These are phyloP conservation scores for Eleusine coracana DNA, from an alignment of 176 grass and related monocot genomes.

Conservation along the genomic window DNA sequence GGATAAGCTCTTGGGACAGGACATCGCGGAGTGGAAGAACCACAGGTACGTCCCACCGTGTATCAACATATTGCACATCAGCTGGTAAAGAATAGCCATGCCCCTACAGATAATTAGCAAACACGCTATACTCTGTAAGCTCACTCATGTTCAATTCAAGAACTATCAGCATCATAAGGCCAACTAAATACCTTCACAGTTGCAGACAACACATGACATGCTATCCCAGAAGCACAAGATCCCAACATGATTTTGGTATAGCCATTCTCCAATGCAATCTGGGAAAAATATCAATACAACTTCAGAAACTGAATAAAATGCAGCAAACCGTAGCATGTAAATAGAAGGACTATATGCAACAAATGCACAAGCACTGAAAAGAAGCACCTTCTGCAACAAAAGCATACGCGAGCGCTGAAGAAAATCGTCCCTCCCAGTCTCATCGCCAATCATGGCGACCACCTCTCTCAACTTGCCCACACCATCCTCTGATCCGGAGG, in stretches of 20 bases:
- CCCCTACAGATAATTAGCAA: constrained; percentile 54
- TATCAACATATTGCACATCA: constrained; percentile 94
- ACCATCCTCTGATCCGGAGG: constrained; percentile 33
- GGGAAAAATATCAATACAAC: constrained; percentile 20
- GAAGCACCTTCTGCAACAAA: constrained; percentile 75
- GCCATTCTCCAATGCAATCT: constrained; percentile 79
- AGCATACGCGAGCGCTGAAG: constrained; percentile 60
- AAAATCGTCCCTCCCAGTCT: constrained; percentile 86
- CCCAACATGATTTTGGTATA: constrained; percentile 85
- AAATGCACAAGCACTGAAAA: constrained; percentile 20
- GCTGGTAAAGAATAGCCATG: constrained; percentile 93
- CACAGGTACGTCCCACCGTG: constrained; percentile 73
- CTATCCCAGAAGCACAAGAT: constrained; percentile 78
- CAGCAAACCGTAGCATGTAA: background rate
- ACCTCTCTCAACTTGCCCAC: constrained; percentile 44
- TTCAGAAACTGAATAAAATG: background rate
- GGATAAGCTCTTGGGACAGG: constrained; percentile 65
- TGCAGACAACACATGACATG: constrained; percentile 77
- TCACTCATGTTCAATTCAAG: background rate
- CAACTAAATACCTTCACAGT: constrained; percentile 71
- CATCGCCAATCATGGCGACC: constrained; percentile 60
- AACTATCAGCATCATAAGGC: background rate
- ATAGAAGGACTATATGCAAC: background rate
- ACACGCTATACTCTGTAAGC: background rate
- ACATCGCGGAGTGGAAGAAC: constrained; percentile 83